A percentile compares a stretch with the other conserved stretches of the same genome.
These are phyloP conservation scores for Populus trichocarpa DNA, from an alignment of 441 rosid species.

Conservation along the genomic window DNA sequence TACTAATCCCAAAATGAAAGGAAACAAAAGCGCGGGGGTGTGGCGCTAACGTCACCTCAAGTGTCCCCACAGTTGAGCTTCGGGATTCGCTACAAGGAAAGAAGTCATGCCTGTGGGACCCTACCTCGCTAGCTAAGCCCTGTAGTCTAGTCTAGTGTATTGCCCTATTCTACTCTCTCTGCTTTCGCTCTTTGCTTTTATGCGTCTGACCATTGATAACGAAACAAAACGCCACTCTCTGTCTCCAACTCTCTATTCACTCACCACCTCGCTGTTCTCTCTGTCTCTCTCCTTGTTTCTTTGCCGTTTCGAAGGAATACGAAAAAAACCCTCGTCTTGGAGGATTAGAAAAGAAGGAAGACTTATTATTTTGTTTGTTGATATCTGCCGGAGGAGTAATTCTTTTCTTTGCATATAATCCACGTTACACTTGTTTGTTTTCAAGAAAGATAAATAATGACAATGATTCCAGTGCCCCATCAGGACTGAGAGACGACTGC, in stretches of 20 bases:
- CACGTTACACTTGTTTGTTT: slow-evolving; percentile 17
- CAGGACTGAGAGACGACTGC: not conserved
- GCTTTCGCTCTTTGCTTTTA: slow-evolving; percentile 9
- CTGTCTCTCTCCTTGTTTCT: slow-evolving; percentile 1
- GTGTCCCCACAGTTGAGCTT: slow-evolving; percentile 4
- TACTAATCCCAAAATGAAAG: not conserved
- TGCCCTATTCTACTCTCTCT: not conserved
- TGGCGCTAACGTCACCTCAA: slow-evolving; percentile 3
- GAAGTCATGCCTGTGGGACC: not conserved
- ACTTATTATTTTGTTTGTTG: slow-evolving; percentile 2
- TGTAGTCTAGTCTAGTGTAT: not conserved
- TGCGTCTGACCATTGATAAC: slow-evolving; percentile 26
- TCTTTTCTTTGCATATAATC: slow-evolving; percentile 52
- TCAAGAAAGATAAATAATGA: not conserved
- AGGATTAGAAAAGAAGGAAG: not conserved
- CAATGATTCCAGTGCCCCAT: not conserved
- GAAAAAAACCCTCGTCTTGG: not conserved
- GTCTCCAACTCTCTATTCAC: not conserved
- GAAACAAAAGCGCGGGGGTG: not conserved
- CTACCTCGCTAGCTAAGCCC: not conserved
- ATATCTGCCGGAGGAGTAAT: slow-evolving; percentile 27
- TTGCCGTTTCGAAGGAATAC: not conserved
- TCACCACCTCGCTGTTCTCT: not conserved
- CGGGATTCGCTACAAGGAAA: slow-evolving; percentile 13
- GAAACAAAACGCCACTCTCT: not conserved